These are phyloP conservation scores for Xylaria sp. DNA, from an alignment of 2,329 filamentous ascomycete species.

Conservation along the genomic window DNA sequence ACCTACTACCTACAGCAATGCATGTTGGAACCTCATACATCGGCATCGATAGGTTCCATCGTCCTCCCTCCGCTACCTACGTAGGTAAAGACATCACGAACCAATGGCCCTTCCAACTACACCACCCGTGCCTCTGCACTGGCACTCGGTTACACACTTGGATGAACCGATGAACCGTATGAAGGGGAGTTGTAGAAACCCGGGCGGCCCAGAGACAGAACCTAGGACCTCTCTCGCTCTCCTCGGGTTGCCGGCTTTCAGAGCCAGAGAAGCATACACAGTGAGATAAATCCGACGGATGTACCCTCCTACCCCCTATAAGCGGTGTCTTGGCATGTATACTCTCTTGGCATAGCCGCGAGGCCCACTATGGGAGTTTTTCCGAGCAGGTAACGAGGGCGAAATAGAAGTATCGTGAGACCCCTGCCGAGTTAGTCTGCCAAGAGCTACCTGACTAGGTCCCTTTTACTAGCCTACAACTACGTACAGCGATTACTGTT, in stretches of 20 bases:
- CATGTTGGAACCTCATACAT: background rate
- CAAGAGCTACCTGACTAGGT: no score
- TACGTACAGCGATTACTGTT: conserved; percentile 29
- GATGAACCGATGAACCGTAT: background rate
- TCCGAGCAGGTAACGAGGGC: no score
- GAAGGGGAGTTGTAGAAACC: background rate
- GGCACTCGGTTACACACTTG: conserved; percentile 2
- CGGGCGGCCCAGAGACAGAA: background rate
- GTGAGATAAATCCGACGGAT: conserved; percentile 3
- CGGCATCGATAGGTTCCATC: background rate
- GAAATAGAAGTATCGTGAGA: no score
- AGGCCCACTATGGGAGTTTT: no score
- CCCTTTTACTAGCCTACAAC: no score
- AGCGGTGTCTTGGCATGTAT: no score
- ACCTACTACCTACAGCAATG: no score
- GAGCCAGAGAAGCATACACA: background rate
- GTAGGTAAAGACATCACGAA: background rate
- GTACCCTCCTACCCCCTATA: no score
- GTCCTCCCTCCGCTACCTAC: background rate
- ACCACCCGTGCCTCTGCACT: background rate
- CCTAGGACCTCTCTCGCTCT: background rate
- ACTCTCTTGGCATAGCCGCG: no score
- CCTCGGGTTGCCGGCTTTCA: conserved; percentile 1
- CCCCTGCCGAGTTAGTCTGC: no score
- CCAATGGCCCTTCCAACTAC: background rate